phyloP scores from a whole-genome alignment of 257 asterid genomes.

The Handroanthus guayacan region DNA sequence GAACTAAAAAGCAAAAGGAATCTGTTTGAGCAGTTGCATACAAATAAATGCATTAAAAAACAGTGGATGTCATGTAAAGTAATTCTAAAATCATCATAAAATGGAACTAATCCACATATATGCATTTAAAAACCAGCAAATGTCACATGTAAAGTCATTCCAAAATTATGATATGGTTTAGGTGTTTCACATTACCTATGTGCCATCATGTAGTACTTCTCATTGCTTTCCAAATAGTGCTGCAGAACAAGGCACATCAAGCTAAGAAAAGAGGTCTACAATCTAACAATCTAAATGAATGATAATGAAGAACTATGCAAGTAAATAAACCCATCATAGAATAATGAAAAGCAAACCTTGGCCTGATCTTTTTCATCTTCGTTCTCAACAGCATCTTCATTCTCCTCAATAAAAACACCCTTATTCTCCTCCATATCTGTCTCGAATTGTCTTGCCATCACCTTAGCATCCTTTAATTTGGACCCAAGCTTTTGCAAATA shows the following conservation, averaged over 20 bases:
- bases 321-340: slow-evolving; percentile 17
- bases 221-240: slow-evolving; percentile 99
- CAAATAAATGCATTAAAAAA: slow-evolving; percentile 28
- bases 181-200: slow-evolving; percentile 74
- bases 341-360: slow-evolving; percentile 59
- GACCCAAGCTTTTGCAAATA: slow-evolving; percentile 95
- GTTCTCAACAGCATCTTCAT: slow-evolving; percentile 63
- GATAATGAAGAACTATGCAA: slow-evolving; percentile 30
- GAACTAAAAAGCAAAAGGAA: slow-evolving; percentile 13
- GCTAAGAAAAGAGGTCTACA: slow-evolving; percentile 26
- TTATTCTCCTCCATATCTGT: slow-evolving; percentile 70
- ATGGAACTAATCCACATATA: slow-evolving; percentile 28
- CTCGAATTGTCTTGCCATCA: slow-evolving; percentile 71
- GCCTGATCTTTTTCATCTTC: slow-evolving; percentile 98
- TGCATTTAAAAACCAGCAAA: slow-evolving; percentile 2
- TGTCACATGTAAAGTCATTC: slow-evolving; percentile 8
- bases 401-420: slow-evolving; percentile 63
- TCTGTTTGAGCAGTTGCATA: slow-evolving; percentile 23
- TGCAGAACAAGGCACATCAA: slow-evolving; percentile 53
- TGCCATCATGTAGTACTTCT: slow-evolving; percentile 97
- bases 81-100: slow-evolving; percentile 20
- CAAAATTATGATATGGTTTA: slow-evolving; percentile 31
- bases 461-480: slow-evolving; percentile 89
- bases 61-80: not conserved
- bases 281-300: slow-evolving; percentile 11